Percentiles rank a stretch among this genome's conserved stretches.
These are phyloP conservation scores for Coleophoma eucalyptorum DNA, from an alignment of 2,329 filamentous ascomycete genomes.

Conservation along the genomic window DNA sequence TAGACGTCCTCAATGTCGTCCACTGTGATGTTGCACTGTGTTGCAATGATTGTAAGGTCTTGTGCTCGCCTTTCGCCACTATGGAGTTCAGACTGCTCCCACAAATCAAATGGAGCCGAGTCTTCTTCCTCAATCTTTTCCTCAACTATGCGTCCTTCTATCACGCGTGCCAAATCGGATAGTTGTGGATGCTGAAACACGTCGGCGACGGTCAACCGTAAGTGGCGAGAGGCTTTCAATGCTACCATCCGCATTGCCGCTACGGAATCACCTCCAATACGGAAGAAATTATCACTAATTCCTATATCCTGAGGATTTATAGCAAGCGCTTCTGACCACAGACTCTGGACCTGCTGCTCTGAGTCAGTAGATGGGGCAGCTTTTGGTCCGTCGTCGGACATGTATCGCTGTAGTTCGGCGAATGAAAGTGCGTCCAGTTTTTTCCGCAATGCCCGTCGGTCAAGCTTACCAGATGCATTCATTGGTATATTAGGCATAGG, in stretches of 20 bases:
- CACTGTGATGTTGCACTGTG: constrained; percentile 29
- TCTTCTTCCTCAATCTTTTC: background rate
- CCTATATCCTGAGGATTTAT: constrained; percentile 21
- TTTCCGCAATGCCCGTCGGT: constrained; percentile 16
- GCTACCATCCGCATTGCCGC: constrained; percentile 39
- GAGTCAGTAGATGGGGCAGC: background rate
- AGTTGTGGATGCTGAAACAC: constrained; percentile 29
- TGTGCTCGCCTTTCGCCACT: background rate
- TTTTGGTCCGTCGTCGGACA: constrained; percentile 1
- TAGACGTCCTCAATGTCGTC: constrained; percentile 6
- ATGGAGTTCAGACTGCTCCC: background rate
- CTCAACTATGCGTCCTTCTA: background rate
- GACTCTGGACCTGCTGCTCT: background rate
- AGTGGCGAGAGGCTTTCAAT: constrained; percentile 6
- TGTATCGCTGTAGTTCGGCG: background rate
- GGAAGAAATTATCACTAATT: constrained; percentile 30
- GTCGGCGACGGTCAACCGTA: constrained; percentile 33
- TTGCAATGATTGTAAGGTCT: background rate
- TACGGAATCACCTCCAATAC: constrained; percentile 27
- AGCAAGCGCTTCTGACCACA: constrained; percentile 39
- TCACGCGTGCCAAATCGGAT: background rate
- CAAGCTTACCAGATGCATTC: constrained; percentile 10
- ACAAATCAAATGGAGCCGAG: background rate
- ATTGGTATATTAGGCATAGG: constrained; percentile 8
- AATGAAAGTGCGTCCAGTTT: background rate